Percentiles rank a stretch among this genome's conserved stretches.
phyloP scores from a whole-genome alignment of 495 filamentous ascomycete genomes.

The Bacidia rubella region DNA sequence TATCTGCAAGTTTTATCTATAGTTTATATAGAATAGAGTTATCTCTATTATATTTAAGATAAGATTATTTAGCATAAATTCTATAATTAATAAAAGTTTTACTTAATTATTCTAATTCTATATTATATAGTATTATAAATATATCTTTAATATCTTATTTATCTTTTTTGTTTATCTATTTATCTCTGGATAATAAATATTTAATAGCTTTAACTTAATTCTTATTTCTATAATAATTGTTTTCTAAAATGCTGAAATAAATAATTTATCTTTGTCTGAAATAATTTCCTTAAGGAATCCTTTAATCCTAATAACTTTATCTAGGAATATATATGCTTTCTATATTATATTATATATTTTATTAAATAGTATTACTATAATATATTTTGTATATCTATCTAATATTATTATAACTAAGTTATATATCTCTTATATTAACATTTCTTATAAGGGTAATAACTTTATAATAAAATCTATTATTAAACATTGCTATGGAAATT shows the following conservation, averaged over 20 bases:
- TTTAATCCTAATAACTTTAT: slow-evolving; percentile 2
- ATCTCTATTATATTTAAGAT: background rate
- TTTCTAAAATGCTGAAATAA: slow-evolving; percentile 4
- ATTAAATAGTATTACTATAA: slow-evolving; percentile 2
- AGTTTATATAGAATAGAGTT: slow-evolving; percentile 2
- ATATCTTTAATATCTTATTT: slow-evolving; percentile 2
- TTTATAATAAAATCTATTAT: slow-evolving; percentile 5
- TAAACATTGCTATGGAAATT: background rate
- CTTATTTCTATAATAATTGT: background rate
- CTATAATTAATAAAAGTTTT: background rate
- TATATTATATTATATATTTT: slow-evolving; percentile 5
- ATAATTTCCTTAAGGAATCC: background rate
- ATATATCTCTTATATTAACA: slow-evolving; percentile 1
- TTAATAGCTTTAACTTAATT: background rate
- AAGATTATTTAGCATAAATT: background rate
- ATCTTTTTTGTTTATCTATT: slow-evolving; percentile 6
- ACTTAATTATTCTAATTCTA: slow-evolving; percentile 1
- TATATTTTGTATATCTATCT: slow-evolving; percentile 4
- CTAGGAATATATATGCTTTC: background rate
- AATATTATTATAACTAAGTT: slow-evolving; percentile 2
- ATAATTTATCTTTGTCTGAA: background rate
- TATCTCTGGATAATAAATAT: slow-evolving; percentile 4
- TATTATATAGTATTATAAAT: background rate
- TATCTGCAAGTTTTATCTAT: background rate
- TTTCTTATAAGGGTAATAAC: slow-evolving; percentile 1